Evolutionary conservation across 176 grass and related monocot genomes (phyloP).

Genomic region (Puya raimondii): DNA sequence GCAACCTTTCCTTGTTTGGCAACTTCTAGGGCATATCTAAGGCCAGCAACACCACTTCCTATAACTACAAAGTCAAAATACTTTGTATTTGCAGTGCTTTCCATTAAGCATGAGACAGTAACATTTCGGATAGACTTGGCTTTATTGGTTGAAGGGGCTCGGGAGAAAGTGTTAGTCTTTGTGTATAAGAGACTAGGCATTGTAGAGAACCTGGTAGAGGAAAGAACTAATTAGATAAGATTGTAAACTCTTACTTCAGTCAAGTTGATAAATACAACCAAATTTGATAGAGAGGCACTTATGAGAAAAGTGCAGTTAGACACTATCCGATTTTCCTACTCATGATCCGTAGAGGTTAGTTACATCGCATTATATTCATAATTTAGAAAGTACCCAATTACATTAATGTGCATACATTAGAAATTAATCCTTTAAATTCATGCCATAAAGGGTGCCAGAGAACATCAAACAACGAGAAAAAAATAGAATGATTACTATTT

Average conservation of each 20-base stretch:
- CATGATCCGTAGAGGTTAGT: neutral
- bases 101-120: slow-evolving; percentile 34
- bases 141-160: slow-evolving; percentile 8
- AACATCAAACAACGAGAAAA: no score
- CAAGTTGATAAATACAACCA: slow-evolving; percentile 2
- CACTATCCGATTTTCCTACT: neutral
- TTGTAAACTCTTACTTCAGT: neutral
- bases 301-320: neutral
- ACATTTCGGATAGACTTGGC: slow-evolving; percentile 24
- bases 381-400: no score
- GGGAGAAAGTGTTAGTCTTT: slow-evolving; percentile 21
- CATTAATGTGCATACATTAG: no score
- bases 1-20: slow-evolving; percentile 78
- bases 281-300: neutral
- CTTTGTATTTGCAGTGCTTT: slow-evolving; percentile 47
- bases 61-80: slow-evolving; percentile 86
- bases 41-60: slow-evolving; percentile 86
- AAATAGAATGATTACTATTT: no score
- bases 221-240: slow-evolving; percentile 18
- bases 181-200: slow-evolving; percentile 21
- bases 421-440: no score
- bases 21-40: slow-evolving; percentile 95
- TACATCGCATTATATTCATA: no score
- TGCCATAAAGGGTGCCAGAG: no score
- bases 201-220: slow-evolving; percentile 31